Conservation (phyloP, 2,329 filamentous ascomycete genomes). For the Phyllosticta paracitricarpa region DNA sequence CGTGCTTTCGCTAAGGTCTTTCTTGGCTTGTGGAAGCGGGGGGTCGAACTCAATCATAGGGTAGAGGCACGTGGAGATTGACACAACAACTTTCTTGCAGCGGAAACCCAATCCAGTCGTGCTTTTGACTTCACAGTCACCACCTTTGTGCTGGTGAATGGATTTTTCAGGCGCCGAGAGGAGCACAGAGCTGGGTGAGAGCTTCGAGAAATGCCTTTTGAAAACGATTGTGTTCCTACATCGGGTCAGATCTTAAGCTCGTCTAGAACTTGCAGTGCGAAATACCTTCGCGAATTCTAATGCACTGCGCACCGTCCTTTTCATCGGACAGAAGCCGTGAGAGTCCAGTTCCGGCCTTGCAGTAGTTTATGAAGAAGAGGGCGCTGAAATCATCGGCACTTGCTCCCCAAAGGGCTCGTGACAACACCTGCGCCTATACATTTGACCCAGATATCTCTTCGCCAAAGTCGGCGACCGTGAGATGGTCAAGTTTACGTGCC, state of each 20-base stretch:
- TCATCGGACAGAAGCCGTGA: conserved; percentile 1
- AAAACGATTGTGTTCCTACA: conserved; percentile 2
- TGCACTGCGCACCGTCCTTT: not conserved
- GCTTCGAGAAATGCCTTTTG: conserved; percentile 26
- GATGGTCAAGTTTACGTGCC: not conserved
- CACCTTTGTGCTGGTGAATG: conserved; percentile 19
- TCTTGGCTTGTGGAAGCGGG: not conserved
- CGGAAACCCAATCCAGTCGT: conserved; percentile 23
- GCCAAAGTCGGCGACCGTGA: conserved; percentile 1
- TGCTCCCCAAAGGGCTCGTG: conserved; percentile 1
- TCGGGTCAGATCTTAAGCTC: not conserved
- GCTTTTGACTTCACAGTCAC: conserved; percentile 17
- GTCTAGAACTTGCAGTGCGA: not conserved
- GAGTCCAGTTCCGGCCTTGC: conserved; percentile 2
- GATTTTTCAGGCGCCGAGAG: conserved; percentile 24
- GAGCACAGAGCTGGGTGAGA: conserved; percentile 20
- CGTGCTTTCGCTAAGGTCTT: not conserved
- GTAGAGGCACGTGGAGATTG: conserved; percentile 39
- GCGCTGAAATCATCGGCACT: conserved; percentile 1
- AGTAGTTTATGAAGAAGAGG: conserved; percentile 2
- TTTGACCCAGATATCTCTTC: not conserved
- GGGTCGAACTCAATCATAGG: not conserved
- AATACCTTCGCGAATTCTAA: conserved; percentile 1
- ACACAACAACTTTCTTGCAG: conserved; percentile 37
- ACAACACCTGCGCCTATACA: not conserved